Base-by-base conservation (phyloP, 371 early-diverging fungal species). In the Quaeritorhiza haematococci region DNA sequence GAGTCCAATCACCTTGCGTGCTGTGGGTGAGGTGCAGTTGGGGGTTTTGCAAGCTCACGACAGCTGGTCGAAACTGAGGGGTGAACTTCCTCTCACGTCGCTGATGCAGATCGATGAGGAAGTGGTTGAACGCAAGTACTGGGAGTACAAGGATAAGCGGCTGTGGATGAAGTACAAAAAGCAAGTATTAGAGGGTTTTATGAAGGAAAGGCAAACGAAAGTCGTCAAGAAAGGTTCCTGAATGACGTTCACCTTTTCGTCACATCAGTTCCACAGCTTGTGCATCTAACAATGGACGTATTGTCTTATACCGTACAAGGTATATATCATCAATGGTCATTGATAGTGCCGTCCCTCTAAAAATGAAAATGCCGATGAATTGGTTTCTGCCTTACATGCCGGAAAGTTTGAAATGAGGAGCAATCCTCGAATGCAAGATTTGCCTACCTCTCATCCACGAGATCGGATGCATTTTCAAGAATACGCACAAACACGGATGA, bases 401-500 rank as follows among this genome's bases (percentile, higher is more conserved):
- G n/a, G n/a, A n/a, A n/a, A 15, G 26, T 13, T 38, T 33, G 15
- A 19, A 58, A 5, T 33, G 17, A 53, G 8, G 17, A 46, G 27
- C 23, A 21, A 19, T 19, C 27, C 10, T 10, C 10, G 26, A 10
- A 13, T 24, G 10, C 10, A 10, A 47, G 10, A 33, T 54, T 28
- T 52, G 15, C 29, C 28, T 42, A 1, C 28, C 60, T 54, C 58
- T 73, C 79, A 44, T 84, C 62, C 56, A 81, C 79, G 49, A 80
- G 76, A 27, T 76, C 76, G 5, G 88, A 89, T 28, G 84, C 69
- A 3, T 75, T 74, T 41, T 76, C 64, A 21, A 79, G 46, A 5
- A 85, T 75, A 6, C 83, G 66, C 49, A 84, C 83, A 63, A 91
- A 87, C 0, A 91, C 89, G 1, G 90, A 85, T 27, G 80, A 75